Evolutionary conservation across 192 early-diverging fungal genomes (phyloP), one percentile per base, ranked within the genome.

Genomic region (Backusella liffmaniae): DNA sequence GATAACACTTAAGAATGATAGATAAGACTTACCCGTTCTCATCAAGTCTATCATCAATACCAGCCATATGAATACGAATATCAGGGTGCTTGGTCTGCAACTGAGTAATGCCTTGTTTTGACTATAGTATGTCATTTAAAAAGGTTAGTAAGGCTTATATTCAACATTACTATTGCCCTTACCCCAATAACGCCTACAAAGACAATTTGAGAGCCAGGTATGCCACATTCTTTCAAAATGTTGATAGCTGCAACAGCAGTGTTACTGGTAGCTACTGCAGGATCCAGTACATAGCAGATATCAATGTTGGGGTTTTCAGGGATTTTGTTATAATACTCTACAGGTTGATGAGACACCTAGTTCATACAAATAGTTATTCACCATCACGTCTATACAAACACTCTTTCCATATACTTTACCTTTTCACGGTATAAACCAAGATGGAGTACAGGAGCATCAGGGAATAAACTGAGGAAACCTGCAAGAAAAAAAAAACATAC

Each of bases 241-340:
- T 92, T 86, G 73, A 94, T 84, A 1, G 93, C 88, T 1, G 94
- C 93, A 30, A 92, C 86, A 18, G 93, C 92, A 0, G 94, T 95
- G 23, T 88, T 92, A 53, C 82, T 78, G 0, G 95, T 96, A 12
- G 94, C 95, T 37, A 95, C 84, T 84, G 95, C 90, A 7, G 95
- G 95, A 77, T 96, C 95, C 2, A 96, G 72, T 34, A 95, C 85
- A 70, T 93, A 79, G 59, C 92, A 93, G 51, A 89, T 73, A 72
- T 94, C 90, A 9, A 92, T 85, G 23, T 86, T 85, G 69, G 91
- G 91, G 9, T 80, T 74, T n/a, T 80, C 74, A 6, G 95, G 95
- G 30, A 96, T 84, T 79, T 95, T 96, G 81, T 96, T 96, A 85
- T 94, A 96, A 83, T 96, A 96, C 80, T 96, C 95, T n/a, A 96